phyloP scores from a whole-genome alignment of 148 eudicot species.

The Chenopodium quinoa region DNA sequence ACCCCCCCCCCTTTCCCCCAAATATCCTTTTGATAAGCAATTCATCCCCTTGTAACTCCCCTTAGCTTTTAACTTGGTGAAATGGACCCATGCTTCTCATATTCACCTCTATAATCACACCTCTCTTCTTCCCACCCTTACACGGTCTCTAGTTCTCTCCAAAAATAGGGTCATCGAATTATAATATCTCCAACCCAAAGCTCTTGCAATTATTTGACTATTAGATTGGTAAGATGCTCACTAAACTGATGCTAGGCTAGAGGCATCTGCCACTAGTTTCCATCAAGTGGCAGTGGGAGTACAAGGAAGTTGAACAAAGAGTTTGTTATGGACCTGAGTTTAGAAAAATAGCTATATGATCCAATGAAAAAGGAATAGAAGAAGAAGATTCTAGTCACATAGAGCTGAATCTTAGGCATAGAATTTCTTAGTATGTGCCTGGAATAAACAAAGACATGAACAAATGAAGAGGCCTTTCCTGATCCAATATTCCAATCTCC shows the following conservation, averaged over 20 bases:
- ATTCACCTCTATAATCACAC: not conserved
- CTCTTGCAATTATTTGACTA: not conserved
- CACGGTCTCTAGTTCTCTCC: not conserved
- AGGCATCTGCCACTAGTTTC: not conserved
- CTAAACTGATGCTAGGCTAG: not conserved
- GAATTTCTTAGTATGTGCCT: not conserved
- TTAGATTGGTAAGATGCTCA: not conserved
- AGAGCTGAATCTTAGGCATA: not conserved
- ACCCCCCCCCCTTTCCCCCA: not conserved
- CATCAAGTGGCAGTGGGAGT: not conserved
- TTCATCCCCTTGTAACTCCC: not conserved
- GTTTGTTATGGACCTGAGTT: not conserved
- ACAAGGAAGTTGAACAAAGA: not conserved
- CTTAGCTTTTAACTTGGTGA: not conserved
- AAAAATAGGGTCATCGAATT: not conserved
- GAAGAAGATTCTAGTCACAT: not conserved
- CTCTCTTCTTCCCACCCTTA: not conserved
- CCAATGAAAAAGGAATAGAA: not conserved
- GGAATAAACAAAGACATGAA: not conserved
- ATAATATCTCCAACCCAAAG: not conserved
- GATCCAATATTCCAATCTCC: not conserved
- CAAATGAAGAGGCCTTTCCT: not conserved
- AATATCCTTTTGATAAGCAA: not conserved
- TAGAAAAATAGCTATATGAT: not conserved
- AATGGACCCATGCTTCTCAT: not conserved